phyloP scores from a whole-genome alignment of 2,329 filamentous ascomycete species.

The Exophiala aquamarina region DNA sequence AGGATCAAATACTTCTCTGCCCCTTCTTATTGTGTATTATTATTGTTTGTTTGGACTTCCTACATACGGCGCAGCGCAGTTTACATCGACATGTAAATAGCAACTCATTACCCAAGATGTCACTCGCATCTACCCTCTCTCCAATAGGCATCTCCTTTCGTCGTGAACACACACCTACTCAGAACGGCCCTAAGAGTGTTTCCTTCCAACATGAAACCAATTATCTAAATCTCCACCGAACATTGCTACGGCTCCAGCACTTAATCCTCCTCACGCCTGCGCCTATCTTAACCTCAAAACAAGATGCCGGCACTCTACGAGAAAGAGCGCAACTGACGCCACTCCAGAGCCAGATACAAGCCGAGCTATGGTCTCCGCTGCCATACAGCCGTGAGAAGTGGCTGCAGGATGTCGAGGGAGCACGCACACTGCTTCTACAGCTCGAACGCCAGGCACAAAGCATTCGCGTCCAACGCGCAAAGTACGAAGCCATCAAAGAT shows the following conservation, averaged over 20 bases:
- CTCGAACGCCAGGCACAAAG: conserved; percentile 41
- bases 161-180: neutral
- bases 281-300: neutral
- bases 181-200: neutral
- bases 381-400: conserved; percentile 43
- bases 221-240: conserved; percentile 41
- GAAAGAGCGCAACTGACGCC: conserved; percentile 35
- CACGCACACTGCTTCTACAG: conserved; percentile 40
- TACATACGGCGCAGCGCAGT: too few relatives aligned
- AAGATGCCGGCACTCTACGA: neutral
- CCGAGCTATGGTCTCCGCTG: conserved; percentile 36
- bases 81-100: too few relatives aligned
- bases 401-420: conserved; percentile 46
- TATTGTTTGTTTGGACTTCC: too few relatives aligned
- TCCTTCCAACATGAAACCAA: conserved; percentile 27
- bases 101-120: conserved; percentile 1
- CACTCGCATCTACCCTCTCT: neutral
- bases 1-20: too few relatives aligned
- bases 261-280: conserved; percentile 36
- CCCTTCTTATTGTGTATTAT: too few relatives aligned
- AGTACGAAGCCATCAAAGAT: conserved; percentile 41
- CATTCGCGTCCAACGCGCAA: conserved; percentile 40
- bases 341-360: conserved; percentile 23
- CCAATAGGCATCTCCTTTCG: neutral
- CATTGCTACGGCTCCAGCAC: conserved; percentile 45